Evolutionary conservation across 371 early-diverging fungal species (phyloP).

Genomic region (Phascolomyces articulosus): DNA sequence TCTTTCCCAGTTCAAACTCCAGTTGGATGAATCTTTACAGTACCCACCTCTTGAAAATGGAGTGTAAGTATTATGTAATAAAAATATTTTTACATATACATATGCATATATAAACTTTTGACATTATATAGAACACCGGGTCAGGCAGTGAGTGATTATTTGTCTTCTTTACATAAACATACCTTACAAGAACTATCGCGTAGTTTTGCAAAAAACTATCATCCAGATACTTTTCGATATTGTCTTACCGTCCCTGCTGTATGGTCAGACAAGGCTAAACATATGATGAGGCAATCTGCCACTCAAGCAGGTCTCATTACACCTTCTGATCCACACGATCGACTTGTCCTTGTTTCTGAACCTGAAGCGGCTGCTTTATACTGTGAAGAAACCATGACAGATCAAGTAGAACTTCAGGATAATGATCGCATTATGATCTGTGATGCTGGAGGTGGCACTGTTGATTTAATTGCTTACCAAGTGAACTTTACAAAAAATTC

Average conservation of each 20-base stretch:
- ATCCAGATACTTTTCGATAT: conserved; percentile 42
- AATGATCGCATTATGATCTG: conserved; percentile 64
- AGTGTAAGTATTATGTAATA: conserved; percentile 33
- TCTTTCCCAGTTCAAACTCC: conserved; percentile 57
- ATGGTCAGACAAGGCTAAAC: conserved; percentile 58
- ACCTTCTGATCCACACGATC: conserved; percentile 51
- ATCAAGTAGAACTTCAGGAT: conserved; percentile 49
- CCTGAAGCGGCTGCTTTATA: conserved; percentile 67
- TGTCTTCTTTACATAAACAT: conserved; percentile 37
- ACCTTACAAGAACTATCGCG: conserved; percentile 41
- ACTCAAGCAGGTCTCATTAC: conserved; percentile 51
- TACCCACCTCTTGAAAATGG: conserved; percentile 40
- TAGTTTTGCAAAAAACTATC: conserved; percentile 50
- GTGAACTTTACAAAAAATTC: conserved; percentile 23
- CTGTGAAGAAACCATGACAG: conserved; percentile 55
- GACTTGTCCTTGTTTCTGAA: conserved; percentile 58
- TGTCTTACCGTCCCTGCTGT: conserved; percentile 55
- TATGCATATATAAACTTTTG: no score
- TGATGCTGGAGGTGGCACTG: conserved; percentile 69
- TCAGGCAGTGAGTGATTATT: conserved; percentile 41
- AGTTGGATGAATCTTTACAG: conserved; percentile 48
- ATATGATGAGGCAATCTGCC: conserved; percentile 59
- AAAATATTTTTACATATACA: no score
- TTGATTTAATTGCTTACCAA: conserved; percentile 58
- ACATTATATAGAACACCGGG: conserved; percentile 28